Base-by-base conservation (phyloP, 805 yeast genomes). In the Saccharomycopsis sp. region DNA sequence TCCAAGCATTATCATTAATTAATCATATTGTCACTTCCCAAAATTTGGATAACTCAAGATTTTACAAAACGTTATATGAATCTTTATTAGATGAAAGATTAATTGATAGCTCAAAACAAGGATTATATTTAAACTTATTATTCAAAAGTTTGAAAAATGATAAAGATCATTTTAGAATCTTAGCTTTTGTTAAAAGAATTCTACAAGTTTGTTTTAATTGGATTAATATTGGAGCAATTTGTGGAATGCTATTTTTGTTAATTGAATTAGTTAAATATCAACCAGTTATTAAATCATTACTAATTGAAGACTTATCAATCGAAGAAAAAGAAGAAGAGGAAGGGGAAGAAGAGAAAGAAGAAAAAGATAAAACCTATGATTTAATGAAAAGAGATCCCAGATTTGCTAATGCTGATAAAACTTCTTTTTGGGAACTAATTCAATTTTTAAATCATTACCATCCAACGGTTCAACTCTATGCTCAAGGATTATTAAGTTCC, bases 371-470 rank as follows among this genome's bases (percentile, higher is more conserved):
- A 66, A 61, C 56, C 23, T 92, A 92, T 56, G 96, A 92, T 59
- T 75, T 94, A 27, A 76, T 76, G 53, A 85, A 84, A 55, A 76
- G 97, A 58, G 97, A 92, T 56, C 98, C 98, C n/a, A 69, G 73
- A 49, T 86, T 61, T 56, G 85, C 96, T n/a, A 71, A 84, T 56
- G 96, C 96, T 4, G 77, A 76, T 33, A 70, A 69, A 36, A 67
- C 95, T 0, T 78, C 89, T 2, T 60, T 89, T 37, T 92, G 96
- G 96, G 98, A 92, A 63, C 56, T 87, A 9, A 63, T 67, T 31
- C 81, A 76, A 26, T 79, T 92, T 55, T 56, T 76, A 37, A 66
- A 69, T 44, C 96, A 89, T 62, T 92, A 74, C 66, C 98, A 92
- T 57, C 98, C 98, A 29, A 84, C 96, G 0, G 82, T 89, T 30